Conservation (phyloP, 2,329 filamentous ascomycete species). For the Fusarium annulatum region DNA sequence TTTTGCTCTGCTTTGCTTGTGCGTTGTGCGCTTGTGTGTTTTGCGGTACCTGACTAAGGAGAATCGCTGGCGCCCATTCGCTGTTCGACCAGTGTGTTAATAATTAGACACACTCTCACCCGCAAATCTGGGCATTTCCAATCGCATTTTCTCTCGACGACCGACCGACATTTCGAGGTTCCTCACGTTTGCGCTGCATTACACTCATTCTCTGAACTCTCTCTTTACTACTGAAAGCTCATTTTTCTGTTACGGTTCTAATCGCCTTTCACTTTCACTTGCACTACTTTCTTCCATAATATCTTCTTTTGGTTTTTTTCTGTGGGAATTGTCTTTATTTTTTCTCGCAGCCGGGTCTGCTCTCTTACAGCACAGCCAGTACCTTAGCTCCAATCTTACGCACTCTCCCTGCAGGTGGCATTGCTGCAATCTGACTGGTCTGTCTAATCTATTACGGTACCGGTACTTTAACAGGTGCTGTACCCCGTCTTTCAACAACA, state of each 20-base stretch:
- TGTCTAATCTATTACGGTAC: constrained; percentile 38
- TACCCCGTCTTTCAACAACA: constrained; percentile 33
- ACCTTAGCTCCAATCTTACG: constrained; percentile 38
- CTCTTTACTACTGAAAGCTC: background rate
- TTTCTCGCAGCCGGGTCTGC: constrained; percentile 45
- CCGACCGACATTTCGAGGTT: constrained; percentile 21
- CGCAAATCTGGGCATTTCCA: constrained; percentile 31
- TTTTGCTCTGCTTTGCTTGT: constrained; percentile 17
- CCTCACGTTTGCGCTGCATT: constrained; percentile 4
- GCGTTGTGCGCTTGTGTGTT: constrained; percentile 21
- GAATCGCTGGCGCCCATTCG: constrained; percentile 14
- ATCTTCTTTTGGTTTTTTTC: constrained; percentile 7
- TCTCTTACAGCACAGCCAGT: constrained; percentile 12
- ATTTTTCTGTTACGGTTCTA: background rate
- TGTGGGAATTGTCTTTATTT: constrained; percentile 29
- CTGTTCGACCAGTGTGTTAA: constrained; percentile 27
- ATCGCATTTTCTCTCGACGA: constrained; percentile 21
- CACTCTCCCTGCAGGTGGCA: constrained; percentile 39
- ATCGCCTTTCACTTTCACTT: background rate
- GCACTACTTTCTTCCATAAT: background rate
- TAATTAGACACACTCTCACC: constrained; percentile 34
- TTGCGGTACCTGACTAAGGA: constrained; percentile 29
- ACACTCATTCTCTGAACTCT: constrained; percentile 24
- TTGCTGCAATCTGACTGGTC: constrained; percentile 40
- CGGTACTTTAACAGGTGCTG: constrained; percentile 31